Conservation (phyloP, 306 rosid species). For the Urtica urens region DNA sequence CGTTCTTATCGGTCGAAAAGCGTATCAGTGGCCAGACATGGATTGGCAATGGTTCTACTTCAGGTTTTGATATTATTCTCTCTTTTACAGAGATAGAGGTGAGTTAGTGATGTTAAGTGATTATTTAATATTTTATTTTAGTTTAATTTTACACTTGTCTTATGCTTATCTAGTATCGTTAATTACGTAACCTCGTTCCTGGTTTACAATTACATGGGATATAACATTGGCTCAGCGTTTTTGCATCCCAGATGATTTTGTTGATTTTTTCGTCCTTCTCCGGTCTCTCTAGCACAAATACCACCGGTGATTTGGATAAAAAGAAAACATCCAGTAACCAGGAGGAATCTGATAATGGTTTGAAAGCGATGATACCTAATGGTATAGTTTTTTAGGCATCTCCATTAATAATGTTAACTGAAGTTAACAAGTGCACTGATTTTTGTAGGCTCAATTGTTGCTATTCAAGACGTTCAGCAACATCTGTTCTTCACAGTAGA, state of each 20-base stretch:
- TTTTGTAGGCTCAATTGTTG: slow-evolving; percentile 78
- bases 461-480: slow-evolving; percentile 74
- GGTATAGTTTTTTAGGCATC: slow-evolving; percentile 30
- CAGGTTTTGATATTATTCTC: slow-evolving; percentile 51
- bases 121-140: not conserved
- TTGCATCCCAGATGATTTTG: slow-evolving; percentile 43
- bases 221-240: slow-evolving; percentile 15
- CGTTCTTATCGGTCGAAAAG: slow-evolving; percentile 43
- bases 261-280: slow-evolving; percentile 52
- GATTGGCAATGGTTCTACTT: slow-evolving; percentile 54
- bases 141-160: too few relatives aligned
- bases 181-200: slow-evolving; percentile 1
- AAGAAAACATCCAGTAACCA: slow-evolving; percentile 27
- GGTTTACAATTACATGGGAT: not conserved
- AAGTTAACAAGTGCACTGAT: slow-evolving; percentile 24
- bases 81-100: slow-evolving; percentile 71
- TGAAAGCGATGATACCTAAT: slow-evolving; percentile 59
- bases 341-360: slow-evolving; percentile 29
- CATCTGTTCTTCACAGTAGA: slow-evolving; percentile 83
- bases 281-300: slow-evolving; percentile 28
- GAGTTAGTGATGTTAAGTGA: slow-evolving; percentile 5
- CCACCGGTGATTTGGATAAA: slow-evolving; percentile 19
- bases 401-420: slow-evolving; percentile 11
- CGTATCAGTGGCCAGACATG: slow-evolving; percentile 31
- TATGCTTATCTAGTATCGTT: not conserved